Percentiles rank a stretch among this genome's conserved stretches.
Evolutionary conservation across 2,329 filamentous ascomycete genomes (phyloP).

Genomic region (Trichoderma lentiforme): DNA sequence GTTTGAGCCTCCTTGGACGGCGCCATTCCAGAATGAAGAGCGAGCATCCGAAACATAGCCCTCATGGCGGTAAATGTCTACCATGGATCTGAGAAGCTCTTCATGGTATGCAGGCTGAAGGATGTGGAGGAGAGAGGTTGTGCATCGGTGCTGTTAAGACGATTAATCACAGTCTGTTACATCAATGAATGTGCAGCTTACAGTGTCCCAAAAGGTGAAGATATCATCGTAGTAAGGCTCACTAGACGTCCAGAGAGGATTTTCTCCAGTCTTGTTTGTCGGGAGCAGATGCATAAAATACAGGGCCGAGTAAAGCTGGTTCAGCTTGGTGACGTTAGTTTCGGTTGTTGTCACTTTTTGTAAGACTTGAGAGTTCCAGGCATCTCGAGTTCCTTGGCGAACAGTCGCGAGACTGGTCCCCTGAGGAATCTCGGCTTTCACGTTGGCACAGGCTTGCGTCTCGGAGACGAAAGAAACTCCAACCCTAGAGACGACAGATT

Average conservation of each 20-base stretch:
- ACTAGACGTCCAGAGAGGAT: conserved; percentile 59
- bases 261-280: conserved; percentile 68
- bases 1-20: conserved; percentile 67
- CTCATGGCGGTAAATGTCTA: conserved; percentile 65
- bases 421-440: conserved; percentile 54
- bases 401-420: conserved; percentile 43
- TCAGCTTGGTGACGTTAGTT: conserved; percentile 51
- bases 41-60: conserved; percentile 64
- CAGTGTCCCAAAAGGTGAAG: conserved; percentile 64
- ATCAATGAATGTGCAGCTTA: conserved; percentile 14
- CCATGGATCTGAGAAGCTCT: conserved; percentile 62
- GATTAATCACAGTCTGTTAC: background rate
- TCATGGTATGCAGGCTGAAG: conserved; percentile 61
- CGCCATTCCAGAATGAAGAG: conserved; percentile 67
- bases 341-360: conserved; percentile 61
- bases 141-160: conserved; percentile 55
- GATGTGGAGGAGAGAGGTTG: conserved; percentile 62
- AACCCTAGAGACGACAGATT: conserved; percentile 53
- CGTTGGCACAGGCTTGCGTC: conserved; percentile 56
- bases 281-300: conserved; percentile 69
- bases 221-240: conserved; percentile 72
- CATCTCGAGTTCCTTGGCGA: conserved; percentile 43
- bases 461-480: conserved; percentile 67
- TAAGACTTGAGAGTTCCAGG: conserved; percentile 62
- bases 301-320: conserved; percentile 63